Conservation (phyloP, 2,329 filamentous ascomycete species). For the Fonsecaea erecta region DNA sequence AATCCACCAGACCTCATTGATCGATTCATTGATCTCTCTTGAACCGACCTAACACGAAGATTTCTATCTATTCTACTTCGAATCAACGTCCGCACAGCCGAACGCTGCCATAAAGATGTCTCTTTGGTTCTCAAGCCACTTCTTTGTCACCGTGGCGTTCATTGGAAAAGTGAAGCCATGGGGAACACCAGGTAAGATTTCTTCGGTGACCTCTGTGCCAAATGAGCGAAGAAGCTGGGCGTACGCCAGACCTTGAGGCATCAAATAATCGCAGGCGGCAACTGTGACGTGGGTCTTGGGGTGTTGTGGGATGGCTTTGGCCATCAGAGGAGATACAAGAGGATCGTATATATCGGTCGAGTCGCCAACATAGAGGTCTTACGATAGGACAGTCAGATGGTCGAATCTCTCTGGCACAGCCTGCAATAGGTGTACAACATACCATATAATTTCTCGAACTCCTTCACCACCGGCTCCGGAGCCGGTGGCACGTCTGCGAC, state of each 20-base stretch:
- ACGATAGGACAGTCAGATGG: not conserved
- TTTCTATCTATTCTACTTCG: not conserved
- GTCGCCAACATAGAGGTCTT: conserved; percentile 14
- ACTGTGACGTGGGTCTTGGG: conserved; percentile 16
- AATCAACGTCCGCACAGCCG: not conserved
- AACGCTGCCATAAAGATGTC: conserved; percentile 11
- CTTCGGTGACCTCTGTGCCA: conserved; percentile 11
- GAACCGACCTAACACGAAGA: not conserved
- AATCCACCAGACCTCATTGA: not conserved
- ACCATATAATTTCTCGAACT: conserved; percentile 18
- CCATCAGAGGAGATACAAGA: conserved; percentile 17
- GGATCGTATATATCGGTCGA: conserved; percentile 9
- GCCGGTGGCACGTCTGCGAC: conserved; percentile 7
- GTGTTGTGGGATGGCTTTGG: conserved; percentile 3
- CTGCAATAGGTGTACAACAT: not conserved
- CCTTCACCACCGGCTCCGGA: conserved; percentile 11
- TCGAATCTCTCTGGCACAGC: not conserved
- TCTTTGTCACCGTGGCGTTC: conserved; percentile 7
- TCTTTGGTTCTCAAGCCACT: conserved; percentile 16
- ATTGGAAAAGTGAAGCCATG: conserved; percentile 25
- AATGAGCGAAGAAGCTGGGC: conserved; percentile 17
- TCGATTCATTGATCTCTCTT: conserved; percentile 4
- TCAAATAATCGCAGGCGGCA: conserved; percentile 20
- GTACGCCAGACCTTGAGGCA: conserved; percentile 17
- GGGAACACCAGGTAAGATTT: conserved; percentile 21